phyloP scores from a whole-genome alignment of 345 rosid genomes.

The Salix koriyanagi region DNA sequence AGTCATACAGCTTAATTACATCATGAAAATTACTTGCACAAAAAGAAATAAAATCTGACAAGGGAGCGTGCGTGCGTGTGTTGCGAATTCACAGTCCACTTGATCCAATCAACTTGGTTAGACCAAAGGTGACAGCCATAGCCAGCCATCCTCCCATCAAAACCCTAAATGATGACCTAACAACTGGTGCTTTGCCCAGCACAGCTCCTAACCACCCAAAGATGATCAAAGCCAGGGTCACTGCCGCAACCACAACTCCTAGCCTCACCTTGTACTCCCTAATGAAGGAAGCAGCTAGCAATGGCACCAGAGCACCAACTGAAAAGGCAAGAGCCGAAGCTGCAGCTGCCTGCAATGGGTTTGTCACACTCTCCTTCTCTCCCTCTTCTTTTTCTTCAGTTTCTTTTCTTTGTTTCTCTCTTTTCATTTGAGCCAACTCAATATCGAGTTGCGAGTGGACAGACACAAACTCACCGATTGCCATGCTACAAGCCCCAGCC shows the following conservation, averaged over 20 bases:
- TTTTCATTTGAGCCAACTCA: constrained; percentile 65
- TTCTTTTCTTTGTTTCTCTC: constrained; percentile 30
- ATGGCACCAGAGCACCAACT: constrained; percentile 76
- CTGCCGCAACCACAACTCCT: constrained; percentile 53
- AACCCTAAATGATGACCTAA: constrained; percentile 59
- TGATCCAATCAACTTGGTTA: constrained; percentile 72
- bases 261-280: constrained; percentile 57
- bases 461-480: constrained; percentile 89
- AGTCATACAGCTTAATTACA: neutral
- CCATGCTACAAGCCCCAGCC: constrained; percentile 98
- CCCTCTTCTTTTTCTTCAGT: constrained; percentile 7
- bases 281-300: constrained; percentile 75
- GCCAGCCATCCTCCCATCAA: constrained; percentile 90
- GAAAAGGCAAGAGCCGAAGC: constrained; percentile 88
- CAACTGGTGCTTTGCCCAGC: constrained; percentile 62
- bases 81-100: constrained; percentile 23
- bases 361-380: constrained; percentile 59
- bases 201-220: constrained; percentile 82
- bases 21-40: neutral
- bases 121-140: constrained; percentile 82
- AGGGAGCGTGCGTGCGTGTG: too few relatives aligned
- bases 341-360: constrained; percentile 73
- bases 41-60: neutral
- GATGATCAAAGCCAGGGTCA: constrained; percentile 49
- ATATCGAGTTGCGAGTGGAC: constrained; percentile 83